A percentile compares a stretch with the other conserved stretches of the same genome.
phyloP scores from a whole-genome alignment of 2,329 filamentous ascomycete genomes.

The Microcera coccophila region DNA sequence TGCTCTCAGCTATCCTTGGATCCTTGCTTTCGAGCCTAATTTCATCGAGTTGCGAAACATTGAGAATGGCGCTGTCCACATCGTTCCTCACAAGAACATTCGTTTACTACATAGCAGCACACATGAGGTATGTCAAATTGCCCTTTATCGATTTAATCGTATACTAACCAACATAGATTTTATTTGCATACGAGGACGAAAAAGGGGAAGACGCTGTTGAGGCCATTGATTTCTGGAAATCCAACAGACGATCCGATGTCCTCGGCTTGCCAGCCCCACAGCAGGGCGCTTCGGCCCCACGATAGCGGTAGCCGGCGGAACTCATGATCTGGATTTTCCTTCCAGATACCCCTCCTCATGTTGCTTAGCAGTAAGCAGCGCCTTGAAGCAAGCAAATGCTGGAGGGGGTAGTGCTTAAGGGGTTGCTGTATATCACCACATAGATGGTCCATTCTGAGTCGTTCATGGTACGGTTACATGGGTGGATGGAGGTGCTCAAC shows the following conservation, averaged over 20 bases:
- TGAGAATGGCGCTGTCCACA: constrained; percentile 90
- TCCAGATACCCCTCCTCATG: constrained; percentile 28
- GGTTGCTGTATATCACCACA: constrained; percentile 9
- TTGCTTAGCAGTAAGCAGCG: constrained; percentile 20
- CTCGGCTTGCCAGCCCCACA: constrained; percentile 22
- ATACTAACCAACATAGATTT: constrained; percentile 59
- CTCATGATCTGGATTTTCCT: constrained; percentile 16
- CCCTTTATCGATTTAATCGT: neutral
- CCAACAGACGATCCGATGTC: constrained; percentile 49
- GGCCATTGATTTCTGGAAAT: constrained; percentile 94
- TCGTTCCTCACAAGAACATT: constrained; percentile 94
- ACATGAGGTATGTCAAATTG: constrained; percentile 66
- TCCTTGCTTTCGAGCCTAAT: constrained; percentile 92
- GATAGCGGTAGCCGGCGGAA: constrained; percentile 8
- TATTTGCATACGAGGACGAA: constrained; percentile 97
- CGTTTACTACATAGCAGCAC: constrained; percentile 97
- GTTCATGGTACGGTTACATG: too few relatives aligned
- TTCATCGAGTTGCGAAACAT: constrained; percentile 97
- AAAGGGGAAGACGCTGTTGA: constrained; percentile 88
- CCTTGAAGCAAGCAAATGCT: constrained; percentile 13
- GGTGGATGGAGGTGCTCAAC: too few relatives aligned
- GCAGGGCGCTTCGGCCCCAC: constrained; percentile 4
- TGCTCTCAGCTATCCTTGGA: constrained; percentile 93
- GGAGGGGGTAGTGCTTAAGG: constrained; percentile 15
- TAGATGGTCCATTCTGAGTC: neutral